These are phyloP conservation scores for Teratosphaeria zuluensis DNA, from an alignment of 2,329 filamentous ascomycete species.

Conservation along the genomic window DNA sequence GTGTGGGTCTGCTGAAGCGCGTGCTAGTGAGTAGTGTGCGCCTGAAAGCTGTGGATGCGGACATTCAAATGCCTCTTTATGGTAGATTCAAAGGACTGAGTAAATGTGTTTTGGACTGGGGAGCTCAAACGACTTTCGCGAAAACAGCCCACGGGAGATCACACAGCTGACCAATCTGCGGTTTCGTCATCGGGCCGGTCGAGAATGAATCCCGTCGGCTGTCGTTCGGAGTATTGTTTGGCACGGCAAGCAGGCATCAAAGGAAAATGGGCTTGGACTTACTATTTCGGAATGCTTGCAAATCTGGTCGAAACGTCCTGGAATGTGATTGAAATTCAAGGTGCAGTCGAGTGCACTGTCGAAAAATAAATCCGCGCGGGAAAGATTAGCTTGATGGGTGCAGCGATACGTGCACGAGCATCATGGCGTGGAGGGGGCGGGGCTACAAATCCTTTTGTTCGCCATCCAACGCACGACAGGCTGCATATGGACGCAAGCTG, in stretches of 20 bases:
- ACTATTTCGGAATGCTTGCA: background rate
- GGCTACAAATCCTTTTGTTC: background rate
- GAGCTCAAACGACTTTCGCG: background rate
- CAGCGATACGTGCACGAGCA: background rate
- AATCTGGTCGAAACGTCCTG: too few relatives aligned
- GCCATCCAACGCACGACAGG: background rate
- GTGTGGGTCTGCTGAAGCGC: slow-evolving; percentile 16
- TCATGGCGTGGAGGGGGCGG: background rate
- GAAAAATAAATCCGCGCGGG: background rate
- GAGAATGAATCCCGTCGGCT: background rate
- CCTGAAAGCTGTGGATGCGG: slow-evolving; percentile 26
- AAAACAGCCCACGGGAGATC: background rate
- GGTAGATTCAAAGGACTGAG: background rate
- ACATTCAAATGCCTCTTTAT: slow-evolving; percentile 25
- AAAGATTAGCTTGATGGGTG: background rate
- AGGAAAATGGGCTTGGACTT: background rate
- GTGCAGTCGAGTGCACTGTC: background rate
- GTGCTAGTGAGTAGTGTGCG: slow-evolving; percentile 36
- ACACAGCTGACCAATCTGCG: background rate
- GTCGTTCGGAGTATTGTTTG: background rate
- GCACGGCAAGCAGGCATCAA: too few relatives aligned
- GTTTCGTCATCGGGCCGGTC: background rate
- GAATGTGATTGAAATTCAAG: background rate
- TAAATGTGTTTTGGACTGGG: background rate
- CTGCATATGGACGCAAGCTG: background rate